Conservation (phyloP, 768 basidiomycete species). For the Auriscalpium orientale region DNA sequence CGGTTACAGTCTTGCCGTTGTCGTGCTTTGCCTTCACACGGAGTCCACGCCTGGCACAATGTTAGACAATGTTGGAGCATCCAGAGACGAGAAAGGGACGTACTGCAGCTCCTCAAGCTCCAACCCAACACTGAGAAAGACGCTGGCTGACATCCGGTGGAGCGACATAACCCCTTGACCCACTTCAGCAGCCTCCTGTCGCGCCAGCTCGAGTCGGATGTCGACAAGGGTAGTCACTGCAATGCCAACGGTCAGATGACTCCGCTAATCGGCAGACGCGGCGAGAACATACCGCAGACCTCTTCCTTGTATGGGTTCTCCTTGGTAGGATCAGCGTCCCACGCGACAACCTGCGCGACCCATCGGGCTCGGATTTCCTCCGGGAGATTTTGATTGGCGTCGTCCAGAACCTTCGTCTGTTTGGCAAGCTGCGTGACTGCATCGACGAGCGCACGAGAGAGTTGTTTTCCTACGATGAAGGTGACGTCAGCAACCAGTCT, state of each 20-base stretch:
- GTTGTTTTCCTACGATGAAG: not conserved
- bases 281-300: not conserved
- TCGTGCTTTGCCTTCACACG: not conserved
- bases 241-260: not conserved
- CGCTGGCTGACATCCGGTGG: not conserved
- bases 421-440: not conserved
- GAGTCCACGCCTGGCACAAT: not conserved
- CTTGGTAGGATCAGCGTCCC: not conserved
- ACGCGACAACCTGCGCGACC: not conserved
- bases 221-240: not conserved
- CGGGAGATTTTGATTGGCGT: not conserved
- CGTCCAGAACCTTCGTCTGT: not conserved
- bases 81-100: not conserved
- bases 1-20: not conserved
- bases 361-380: not conserved
- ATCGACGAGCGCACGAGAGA: not conserved
- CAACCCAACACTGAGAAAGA: not conserved
- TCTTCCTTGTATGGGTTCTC: slow-evolving; percentile 1
- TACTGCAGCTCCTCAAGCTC: not conserved
- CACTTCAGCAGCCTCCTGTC: not conserved
- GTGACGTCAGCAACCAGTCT: too few relatives aligned
- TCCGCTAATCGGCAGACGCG: not conserved
- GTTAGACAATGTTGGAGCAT: not conserved
- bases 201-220: not conserved
- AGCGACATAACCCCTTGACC: not conserved